A percentile compares a stretch with the other conserved stretches of the same genome.
These are phyloP conservation scores for Rhynchospora pubera DNA, from an alignment of 176 grass and related monocot genomes.

Conservation along the genomic window DNA sequence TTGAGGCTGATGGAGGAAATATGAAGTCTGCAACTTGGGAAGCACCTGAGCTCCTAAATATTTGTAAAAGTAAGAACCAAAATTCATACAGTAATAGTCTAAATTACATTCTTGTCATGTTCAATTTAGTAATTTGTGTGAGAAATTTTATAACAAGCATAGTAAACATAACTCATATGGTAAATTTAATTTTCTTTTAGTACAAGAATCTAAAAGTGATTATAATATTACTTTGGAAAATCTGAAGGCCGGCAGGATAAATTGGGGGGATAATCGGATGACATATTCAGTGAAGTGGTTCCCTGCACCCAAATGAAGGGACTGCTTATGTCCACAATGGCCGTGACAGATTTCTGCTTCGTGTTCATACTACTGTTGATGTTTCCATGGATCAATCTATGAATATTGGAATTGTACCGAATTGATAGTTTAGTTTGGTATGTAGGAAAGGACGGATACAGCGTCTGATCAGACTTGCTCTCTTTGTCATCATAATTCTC, in stretches of 20 bases:
- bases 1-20: neutral
- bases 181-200: too few relatives aligned
- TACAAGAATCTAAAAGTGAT: too few relatives aligned
- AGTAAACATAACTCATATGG: neutral
- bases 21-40: neutral
- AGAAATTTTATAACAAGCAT: neutral
- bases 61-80: neutral
- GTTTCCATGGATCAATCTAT: neutral
- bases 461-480: neutral
- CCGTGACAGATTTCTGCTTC: neutral
- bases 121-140: too few relatives aligned
- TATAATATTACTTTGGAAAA: neutral
- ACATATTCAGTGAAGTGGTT: neutral
- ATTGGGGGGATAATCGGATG: neutral
- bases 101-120: too few relatives aligned
- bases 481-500: neutral
- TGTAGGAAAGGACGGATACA: neutral
- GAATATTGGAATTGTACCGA: neutral
- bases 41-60: neutral
- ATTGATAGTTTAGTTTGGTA: neutral
- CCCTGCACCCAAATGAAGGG: constrained; percentile 4
- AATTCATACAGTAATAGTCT: neutral
- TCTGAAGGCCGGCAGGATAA: neutral
- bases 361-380: neutral
- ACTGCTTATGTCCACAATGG: constrained; percentile 6